Conservation (phyloP, 208 protist species). For the Crithidia fasciculata region DNA sequence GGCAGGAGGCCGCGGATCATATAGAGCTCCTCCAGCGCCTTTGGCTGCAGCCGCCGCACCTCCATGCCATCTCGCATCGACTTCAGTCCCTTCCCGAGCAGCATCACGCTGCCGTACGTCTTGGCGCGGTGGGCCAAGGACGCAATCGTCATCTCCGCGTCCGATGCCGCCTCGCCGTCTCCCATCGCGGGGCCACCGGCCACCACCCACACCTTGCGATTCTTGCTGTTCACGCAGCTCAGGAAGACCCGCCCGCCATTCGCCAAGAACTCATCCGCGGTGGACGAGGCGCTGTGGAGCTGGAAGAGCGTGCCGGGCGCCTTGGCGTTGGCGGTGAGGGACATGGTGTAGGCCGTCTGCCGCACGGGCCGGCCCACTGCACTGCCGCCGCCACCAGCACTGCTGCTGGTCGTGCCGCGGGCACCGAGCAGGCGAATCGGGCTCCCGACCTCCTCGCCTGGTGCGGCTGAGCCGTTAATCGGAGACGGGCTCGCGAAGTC, state of each 20-base stretch:
- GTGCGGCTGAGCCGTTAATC: background rate
- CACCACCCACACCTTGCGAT: constrained; percentile 47
- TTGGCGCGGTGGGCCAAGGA: constrained; percentile 28
- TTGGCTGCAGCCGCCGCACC: constrained; percentile 40
- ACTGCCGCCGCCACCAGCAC: background rate
- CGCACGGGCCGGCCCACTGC: background rate
- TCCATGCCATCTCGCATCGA: constrained; percentile 60
- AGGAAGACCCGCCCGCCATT: constrained; percentile 51
- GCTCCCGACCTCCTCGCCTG: background rate
- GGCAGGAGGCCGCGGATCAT: constrained; percentile 53
- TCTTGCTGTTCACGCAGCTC: constrained; percentile 33
- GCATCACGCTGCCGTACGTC: constrained; percentile 25
- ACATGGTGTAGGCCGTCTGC: constrained; percentile 30
- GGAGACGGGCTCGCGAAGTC: background rate
- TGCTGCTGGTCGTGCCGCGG: background rate
- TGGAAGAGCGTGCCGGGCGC: constrained; percentile 49
- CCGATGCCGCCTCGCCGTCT: constrained; percentile 14
- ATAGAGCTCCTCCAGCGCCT: constrained; percentile 49
- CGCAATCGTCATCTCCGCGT: constrained; percentile 34
- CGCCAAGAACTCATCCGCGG: constrained; percentile 31
- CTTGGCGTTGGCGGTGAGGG: constrained; percentile 32
- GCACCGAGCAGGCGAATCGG: background rate
- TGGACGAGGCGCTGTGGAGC: constrained; percentile 30
- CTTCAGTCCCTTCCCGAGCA: constrained; percentile 33
- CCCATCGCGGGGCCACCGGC: constrained; percentile 26